phyloP scores from a whole-genome alignment of 768 basidiomycete species.

The Lenzites betulinus region DNA sequence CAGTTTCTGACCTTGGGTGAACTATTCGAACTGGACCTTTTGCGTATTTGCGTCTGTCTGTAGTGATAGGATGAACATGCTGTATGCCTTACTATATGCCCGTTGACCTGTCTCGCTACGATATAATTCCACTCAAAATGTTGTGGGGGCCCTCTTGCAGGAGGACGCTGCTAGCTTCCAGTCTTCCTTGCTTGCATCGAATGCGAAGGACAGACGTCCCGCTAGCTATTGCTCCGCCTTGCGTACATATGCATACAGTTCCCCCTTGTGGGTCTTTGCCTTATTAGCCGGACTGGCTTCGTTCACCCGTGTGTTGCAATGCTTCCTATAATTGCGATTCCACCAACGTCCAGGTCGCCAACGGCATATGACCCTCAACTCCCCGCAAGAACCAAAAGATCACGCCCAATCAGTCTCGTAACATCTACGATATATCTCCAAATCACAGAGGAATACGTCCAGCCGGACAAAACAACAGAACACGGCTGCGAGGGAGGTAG shows the following conservation, averaged over 20 bases:
- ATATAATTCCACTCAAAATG: background rate
- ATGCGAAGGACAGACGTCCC: too few relatives aligned
- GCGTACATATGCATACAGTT: too few relatives aligned
- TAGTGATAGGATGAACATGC: constrained; percentile 6
- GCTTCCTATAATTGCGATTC: too few relatives aligned
- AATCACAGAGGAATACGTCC: constrained; percentile 5
- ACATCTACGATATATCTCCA: constrained; percentile 11
- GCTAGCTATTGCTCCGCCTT: too few relatives aligned
- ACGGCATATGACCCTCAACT: background rate
- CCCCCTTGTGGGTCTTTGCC: too few relatives aligned
- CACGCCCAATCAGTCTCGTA: background rate
- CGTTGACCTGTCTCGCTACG: background rate
- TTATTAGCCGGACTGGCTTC: too few relatives aligned
- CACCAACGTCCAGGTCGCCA: too few relatives aligned
- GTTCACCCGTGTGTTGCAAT: too few relatives aligned
- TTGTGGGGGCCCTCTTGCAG: too few relatives aligned
- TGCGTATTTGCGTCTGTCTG: background rate
- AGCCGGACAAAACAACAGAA: constrained; percentile 3
- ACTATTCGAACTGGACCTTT: background rate
- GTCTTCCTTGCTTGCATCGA: too few relatives aligned
- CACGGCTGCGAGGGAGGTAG: background rate
- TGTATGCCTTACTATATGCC: constrained; percentile 9
- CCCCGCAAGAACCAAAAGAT: background rate
- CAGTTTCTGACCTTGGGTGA: background rate
- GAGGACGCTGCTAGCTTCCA: too few relatives aligned